These are phyloP conservation scores for Naematelia aurantialba DNA, from an alignment of 768 basidiomycete species.

Conservation along the genomic window DNA sequence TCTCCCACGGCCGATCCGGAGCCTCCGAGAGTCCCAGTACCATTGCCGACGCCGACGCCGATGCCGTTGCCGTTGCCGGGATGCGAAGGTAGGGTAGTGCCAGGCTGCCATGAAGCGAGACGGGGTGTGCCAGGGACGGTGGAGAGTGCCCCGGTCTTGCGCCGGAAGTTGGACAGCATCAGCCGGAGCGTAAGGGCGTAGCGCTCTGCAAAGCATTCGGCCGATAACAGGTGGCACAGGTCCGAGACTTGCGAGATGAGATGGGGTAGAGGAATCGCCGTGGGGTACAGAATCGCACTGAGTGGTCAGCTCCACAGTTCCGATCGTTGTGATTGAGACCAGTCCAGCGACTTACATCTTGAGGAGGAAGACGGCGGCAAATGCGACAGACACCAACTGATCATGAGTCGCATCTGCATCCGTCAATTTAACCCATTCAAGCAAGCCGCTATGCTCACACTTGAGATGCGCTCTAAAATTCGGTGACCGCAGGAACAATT, in stretches of 20 bases:
- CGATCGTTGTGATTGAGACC: not conserved
- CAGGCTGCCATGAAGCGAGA: conserved; percentile 1
- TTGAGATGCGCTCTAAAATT: conserved; percentile 42
- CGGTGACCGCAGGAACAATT: conserved; percentile 68
- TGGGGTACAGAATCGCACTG: conserved; percentile 76
- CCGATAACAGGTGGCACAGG: conserved; percentile 76
- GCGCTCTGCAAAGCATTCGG: conserved; percentile 85
- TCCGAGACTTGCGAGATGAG: conserved; percentile 85
- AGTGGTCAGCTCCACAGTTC: conserved; percentile 3
- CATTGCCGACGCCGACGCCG: conserved; percentile 5
- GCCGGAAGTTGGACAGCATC: conserved; percentile 86
- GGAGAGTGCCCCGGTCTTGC: conserved; percentile 68
- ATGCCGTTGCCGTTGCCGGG: conserved; percentile 5
- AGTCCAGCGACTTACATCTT: conserved; percentile 60
- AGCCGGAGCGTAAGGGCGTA: conserved; percentile 87
- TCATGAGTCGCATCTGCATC: conserved; percentile 86
- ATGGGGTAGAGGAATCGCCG: conserved; percentile 69
- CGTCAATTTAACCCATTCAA: not conserved
- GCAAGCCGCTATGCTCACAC: conserved; percentile 15
- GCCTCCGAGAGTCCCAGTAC: too few relatives aligned
- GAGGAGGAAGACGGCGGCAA: conserved; percentile 83
- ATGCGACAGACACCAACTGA: conserved; percentile 82
- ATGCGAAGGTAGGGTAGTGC: conserved; percentile 2
- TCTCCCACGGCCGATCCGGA: conserved; percentile 13
- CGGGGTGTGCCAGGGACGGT: conserved; percentile 43